Percentiles rank a stretch among this genome's conserved stretches.
Evolutionary conservation across 2,329 filamentous ascomycete species (phyloP).

Genomic region (Neonectria neomacrospora): DNA sequence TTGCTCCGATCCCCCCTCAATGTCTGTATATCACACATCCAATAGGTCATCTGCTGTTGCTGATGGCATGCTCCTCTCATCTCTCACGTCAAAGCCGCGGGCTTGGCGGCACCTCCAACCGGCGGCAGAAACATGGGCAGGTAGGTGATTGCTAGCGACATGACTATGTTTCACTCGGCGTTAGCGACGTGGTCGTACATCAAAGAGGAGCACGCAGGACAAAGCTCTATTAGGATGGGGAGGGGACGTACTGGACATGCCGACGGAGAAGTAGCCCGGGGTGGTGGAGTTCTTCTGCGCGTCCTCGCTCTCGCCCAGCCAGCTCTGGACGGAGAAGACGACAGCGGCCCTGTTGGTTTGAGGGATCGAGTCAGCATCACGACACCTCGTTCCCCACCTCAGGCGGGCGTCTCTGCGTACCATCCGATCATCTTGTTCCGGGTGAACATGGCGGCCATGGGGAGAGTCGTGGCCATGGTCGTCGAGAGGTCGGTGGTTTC

Average conservation of each 20-base stretch:
- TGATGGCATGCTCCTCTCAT: not conserved
- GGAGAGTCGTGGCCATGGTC: constrained; percentile 80
- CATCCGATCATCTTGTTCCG: constrained; percentile 84
- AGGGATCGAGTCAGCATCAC: constrained; percentile 3
- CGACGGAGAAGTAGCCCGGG: constrained; percentile 76
- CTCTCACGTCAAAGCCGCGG: constrained; percentile 41
- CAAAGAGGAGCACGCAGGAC: not conserved
- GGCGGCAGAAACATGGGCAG: constrained; percentile 63
- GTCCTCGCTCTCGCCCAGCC: constrained; percentile 80
- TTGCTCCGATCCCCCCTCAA: not conserved
- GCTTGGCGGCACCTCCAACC: constrained; percentile 44
- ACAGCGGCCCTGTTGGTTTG: constrained; percentile 71
- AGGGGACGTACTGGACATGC: constrained; percentile 76
- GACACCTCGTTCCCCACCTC: not conserved
- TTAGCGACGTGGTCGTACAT: constrained; percentile 22
- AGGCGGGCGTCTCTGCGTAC: constrained; percentile 50
- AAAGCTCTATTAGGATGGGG: not conserved
- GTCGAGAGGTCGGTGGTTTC: constrained; percentile 76
- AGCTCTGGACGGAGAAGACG: constrained; percentile 78
- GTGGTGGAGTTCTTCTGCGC: constrained; percentile 72
- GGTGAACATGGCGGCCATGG: constrained; percentile 96
- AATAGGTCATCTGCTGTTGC: not conserved
- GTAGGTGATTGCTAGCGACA: constrained; percentile 67
- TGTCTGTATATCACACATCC: not conserved
- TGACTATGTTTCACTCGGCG: constrained; percentile 55